phyloP scores from a whole-genome alignment of 345 rosid species.

The Streptanthus diversifolius region DNA sequence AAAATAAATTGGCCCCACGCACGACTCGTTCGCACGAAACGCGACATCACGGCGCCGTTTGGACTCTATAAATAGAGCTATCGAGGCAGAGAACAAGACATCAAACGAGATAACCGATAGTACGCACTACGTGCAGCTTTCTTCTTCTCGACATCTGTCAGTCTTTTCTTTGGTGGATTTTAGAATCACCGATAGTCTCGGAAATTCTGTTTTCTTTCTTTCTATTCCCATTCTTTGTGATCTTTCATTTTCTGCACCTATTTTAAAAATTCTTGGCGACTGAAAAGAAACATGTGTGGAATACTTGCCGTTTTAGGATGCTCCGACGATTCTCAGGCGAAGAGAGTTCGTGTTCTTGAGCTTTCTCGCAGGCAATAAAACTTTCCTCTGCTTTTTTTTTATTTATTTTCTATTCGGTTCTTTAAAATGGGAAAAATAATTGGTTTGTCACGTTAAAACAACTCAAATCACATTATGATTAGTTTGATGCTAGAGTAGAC shows the following conservation, averaged over 20 bases:
- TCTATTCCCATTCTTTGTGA: not conserved
- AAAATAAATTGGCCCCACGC: not conserved
- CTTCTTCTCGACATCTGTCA: conserved; percentile 6
- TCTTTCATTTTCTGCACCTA: not conserved
- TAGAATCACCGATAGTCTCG: not conserved
- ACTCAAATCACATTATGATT: not conserved
- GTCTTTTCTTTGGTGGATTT: not conserved
- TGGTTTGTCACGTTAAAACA: not conserved
- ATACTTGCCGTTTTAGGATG: conserved; percentile 94
- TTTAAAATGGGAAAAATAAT: not conserved
- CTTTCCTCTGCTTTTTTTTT: not conserved
- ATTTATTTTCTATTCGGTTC: not conserved
- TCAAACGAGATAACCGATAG: conserved; percentile 3
- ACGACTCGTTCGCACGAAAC: conserved; percentile 6
- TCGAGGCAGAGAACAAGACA: conserved; percentile 1
- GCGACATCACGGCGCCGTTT: conserved; percentile 32
- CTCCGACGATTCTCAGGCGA: conserved; percentile 88
- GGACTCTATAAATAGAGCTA: conserved; percentile 24
- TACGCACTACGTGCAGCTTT: conserved; percentile 15
- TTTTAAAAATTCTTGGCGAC: not conserved
- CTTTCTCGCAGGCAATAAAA: conserved; percentile 88
- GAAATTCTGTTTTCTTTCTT: not conserved
- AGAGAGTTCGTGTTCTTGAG: conserved; percentile 93
- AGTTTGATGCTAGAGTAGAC: not conserved
- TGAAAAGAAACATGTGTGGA: conserved; percentile 64